These are phyloP conservation scores for Phytopythium aichiense DNA, from an alignment of 352 stramenopile species.

Conservation along the genomic window DNA sequence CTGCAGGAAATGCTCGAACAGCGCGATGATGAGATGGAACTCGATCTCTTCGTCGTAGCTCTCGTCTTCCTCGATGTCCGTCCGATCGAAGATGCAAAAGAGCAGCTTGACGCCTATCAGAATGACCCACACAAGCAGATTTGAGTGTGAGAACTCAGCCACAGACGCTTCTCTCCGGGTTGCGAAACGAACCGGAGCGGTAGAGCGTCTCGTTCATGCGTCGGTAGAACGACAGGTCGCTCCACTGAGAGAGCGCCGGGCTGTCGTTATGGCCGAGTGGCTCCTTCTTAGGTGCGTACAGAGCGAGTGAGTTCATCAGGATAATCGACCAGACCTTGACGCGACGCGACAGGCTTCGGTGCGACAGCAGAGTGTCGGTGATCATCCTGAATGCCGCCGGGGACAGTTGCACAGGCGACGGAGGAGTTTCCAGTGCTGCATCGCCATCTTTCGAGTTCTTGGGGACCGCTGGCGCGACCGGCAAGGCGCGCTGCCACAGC, in stretches of 20 bases:
- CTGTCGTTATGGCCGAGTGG: constrained; percentile 18
- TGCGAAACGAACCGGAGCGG: constrained; percentile 28
- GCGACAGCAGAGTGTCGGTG: constrained; percentile 35
- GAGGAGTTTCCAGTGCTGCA: background rate
- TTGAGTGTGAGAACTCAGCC: background rate
- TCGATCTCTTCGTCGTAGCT: constrained; percentile 74
- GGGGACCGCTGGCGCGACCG: background rate
- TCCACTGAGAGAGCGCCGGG: constrained; percentile 18
- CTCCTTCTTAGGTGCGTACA: constrained; percentile 16
- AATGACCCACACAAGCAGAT: background rate
- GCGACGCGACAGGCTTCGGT: constrained; percentile 46
- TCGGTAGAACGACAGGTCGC: constrained; percentile 30
- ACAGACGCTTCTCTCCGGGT: background rate
- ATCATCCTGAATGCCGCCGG: constrained; percentile 35
- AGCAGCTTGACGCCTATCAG: constrained; percentile 44
- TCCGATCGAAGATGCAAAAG: constrained; percentile 68
- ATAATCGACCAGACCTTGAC: constrained; percentile 67
- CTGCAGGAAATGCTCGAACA: constrained; percentile 58
- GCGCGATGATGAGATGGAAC: constrained; percentile 52
- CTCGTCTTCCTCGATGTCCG: constrained; percentile 64
- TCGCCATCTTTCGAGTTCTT: constrained; percentile 9
- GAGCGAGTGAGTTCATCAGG: constrained; percentile 35
- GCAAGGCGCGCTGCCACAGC: constrained; percentile 46
- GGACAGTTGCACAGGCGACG: constrained; percentile 15
- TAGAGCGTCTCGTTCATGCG: constrained; percentile 35